Evolutionary conservation across 1,139 yeast species (phyloP).

Genomic region (Pichia sp.): DNA sequence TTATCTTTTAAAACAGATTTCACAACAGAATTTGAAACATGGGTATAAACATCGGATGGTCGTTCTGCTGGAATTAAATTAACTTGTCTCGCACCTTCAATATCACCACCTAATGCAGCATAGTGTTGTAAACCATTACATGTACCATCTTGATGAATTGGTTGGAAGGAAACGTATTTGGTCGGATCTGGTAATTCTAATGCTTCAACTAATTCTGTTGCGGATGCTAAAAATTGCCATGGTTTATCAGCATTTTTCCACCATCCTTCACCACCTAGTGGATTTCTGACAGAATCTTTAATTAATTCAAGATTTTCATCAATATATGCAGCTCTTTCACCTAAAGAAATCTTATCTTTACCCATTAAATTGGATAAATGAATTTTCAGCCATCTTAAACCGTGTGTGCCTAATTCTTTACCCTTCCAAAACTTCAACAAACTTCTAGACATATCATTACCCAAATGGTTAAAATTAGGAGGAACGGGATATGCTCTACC

Average conservation of each 20-base stretch:
- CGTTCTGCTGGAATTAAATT: constrained; percentile 73
- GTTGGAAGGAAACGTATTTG: constrained; percentile 68
- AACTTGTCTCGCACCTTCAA: constrained; percentile 91
- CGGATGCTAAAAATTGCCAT: constrained; percentile 89
- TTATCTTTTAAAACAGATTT: constrained; percentile 56
- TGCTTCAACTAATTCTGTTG: constrained; percentile 75
- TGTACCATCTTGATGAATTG: constrained; percentile 96
- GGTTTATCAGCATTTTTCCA: constrained; percentile 91
- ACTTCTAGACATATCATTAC: constrained; percentile 86
- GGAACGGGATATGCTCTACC: constrained; percentile 96
- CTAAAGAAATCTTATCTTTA: constrained; percentile 72
- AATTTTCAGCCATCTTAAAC: constrained; percentile 82
- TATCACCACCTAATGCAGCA: constrained; percentile 95
- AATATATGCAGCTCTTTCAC: constrained; percentile 67
- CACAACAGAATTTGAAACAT: constrained; percentile 71
- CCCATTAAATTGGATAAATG: constrained; percentile 89
- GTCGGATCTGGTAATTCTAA: constrained; percentile 65
- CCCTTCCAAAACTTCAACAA: constrained; percentile 87
- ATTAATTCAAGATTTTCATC: constrained; percentile 61
- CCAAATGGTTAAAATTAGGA: constrained; percentile 64
- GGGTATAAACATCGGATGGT: constrained; percentile 88
- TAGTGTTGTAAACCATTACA: constrained; percentile 97
- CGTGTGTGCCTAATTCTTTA: constrained; percentile 63
- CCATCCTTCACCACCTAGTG: constrained; percentile 55
- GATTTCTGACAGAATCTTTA: constrained; percentile 63